Conservation (phyloP, 176 grass and related monocot genomes). For the Saccharum spontaneum region DNA sequence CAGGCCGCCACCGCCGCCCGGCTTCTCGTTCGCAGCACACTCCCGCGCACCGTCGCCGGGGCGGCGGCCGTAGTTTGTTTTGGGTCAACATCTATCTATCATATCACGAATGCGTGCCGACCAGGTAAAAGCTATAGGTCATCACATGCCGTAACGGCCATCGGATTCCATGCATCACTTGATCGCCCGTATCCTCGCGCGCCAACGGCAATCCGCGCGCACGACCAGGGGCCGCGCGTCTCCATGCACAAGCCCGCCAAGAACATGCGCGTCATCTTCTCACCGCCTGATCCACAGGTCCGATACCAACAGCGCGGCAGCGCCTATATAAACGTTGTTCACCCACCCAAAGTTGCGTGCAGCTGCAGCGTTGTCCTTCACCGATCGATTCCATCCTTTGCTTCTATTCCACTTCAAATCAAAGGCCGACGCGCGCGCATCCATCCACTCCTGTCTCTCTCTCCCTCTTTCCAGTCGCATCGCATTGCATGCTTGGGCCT, state of each 20-base stretch:
- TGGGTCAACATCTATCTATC: no score
- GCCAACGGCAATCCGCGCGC: neutral
- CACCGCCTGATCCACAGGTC: no score
- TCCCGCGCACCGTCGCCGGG: no score
- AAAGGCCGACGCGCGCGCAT: neutral
- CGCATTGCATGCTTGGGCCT: neutral
- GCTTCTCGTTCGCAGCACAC: no score
- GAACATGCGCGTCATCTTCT: neutral
- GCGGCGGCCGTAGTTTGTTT: no score
- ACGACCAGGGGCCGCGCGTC: no score
- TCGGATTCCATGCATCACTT: neutral
- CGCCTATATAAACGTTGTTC: neutral
- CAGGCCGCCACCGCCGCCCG: no score
- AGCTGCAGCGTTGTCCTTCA: neutral
- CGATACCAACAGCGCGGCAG: no score
- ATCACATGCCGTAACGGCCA: neutral
- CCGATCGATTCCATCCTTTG: neutral
- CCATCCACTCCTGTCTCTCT: no score
- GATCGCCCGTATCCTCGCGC: neutral
- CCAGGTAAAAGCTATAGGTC: neutral
- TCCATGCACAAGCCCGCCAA: neutral
- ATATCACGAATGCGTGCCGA: neutral
- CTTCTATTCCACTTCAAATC: slow-evolving; percentile 2
- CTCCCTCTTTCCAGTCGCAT: no score
- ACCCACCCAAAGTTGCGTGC: neutral